Percentiles rank a stretch among this genome's conserved stretches.
Conservation (phyloP, 129 eudicot genomes). For the Helianthus tuberosus region DNA sequence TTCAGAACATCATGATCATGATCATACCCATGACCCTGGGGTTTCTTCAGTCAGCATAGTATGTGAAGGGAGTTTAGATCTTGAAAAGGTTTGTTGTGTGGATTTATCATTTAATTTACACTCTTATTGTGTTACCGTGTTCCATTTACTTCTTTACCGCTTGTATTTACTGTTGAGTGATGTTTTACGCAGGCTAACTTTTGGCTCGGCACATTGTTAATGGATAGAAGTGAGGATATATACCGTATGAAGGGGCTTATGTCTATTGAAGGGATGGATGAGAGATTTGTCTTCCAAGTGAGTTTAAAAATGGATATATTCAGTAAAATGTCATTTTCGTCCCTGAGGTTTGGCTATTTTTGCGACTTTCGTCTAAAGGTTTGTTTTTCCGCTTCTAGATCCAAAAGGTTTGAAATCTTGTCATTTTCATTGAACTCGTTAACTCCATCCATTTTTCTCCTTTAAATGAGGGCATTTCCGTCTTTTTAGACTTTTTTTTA, state of each 20-base stretch:
- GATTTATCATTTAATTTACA: constrained; percentile 10
- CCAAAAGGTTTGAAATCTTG: no score
- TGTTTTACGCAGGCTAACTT: constrained; percentile 73
- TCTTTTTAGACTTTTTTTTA: no score
- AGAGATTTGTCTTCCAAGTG: constrained; percentile 99
- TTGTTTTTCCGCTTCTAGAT: no score
- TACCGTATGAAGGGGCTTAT: constrained; percentile 97
- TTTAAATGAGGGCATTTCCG: no score
- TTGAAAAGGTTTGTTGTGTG: constrained; percentile 68
- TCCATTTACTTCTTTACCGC: neutral
- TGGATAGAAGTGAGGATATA: constrained; percentile 92
- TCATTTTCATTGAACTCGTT: no score
- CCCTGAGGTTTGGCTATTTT: no score
- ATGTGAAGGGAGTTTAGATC: constrained; percentile 87
- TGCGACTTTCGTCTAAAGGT: no score
- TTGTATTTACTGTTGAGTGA: neutral
- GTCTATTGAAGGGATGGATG: constrained; percentile 85
- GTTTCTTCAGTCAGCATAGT: constrained; percentile 94
- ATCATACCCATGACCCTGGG: constrained; percentile 94
- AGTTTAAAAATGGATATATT: neutral
- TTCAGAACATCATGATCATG: constrained; percentile 97
- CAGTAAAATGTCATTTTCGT: no score
- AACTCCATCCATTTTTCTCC: no score
- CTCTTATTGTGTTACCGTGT: neutral
- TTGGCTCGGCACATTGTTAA: constrained; percentile 85